These are phyloP conservation scores for Pisolithus orientalis DNA, from an alignment of 768 basidiomycete genomes.

Conservation along the genomic window DNA sequence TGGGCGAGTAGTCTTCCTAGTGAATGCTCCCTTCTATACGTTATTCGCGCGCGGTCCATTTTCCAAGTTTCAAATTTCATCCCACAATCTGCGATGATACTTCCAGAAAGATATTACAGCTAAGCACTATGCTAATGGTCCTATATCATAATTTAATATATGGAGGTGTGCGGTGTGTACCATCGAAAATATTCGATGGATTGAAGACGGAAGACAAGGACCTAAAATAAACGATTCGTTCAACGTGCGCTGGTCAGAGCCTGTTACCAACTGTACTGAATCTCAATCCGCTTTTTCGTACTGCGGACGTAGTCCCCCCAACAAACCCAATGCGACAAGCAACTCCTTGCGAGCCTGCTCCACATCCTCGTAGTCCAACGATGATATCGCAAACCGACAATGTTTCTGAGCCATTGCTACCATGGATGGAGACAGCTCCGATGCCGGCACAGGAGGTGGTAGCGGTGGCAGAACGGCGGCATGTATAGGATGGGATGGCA, in stretches of 20 bases:
- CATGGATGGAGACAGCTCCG: conserved; percentile 55
- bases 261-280: neutral
- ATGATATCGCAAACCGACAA: conserved; percentile 86
- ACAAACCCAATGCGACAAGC: conserved; percentile 59
- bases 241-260: neutral
- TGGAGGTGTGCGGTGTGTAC: too few species aligned
- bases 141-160: too few species aligned
- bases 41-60: too few species aligned
- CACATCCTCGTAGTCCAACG: conserved; percentile 93
- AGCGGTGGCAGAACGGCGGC: conserved; percentile 3
- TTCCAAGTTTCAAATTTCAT: too few species aligned
- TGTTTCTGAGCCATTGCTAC: conserved; percentile 84
- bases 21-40: neutral
- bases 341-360: conserved; percentile 84
- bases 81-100: too few species aligned
- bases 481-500: neutral
- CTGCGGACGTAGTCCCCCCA: conserved; percentile 42
- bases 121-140: too few species aligned
- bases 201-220: too few species aligned
- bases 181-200: too few species aligned
- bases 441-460: conserved; percentile 19
- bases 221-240: too few species aligned
- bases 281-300: too few species aligned
- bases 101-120: too few species aligned
- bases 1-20: neutral